phyloP scores from a whole-genome alignment of 1,139 yeast genomes.

The Taphrina populina region DNA sequence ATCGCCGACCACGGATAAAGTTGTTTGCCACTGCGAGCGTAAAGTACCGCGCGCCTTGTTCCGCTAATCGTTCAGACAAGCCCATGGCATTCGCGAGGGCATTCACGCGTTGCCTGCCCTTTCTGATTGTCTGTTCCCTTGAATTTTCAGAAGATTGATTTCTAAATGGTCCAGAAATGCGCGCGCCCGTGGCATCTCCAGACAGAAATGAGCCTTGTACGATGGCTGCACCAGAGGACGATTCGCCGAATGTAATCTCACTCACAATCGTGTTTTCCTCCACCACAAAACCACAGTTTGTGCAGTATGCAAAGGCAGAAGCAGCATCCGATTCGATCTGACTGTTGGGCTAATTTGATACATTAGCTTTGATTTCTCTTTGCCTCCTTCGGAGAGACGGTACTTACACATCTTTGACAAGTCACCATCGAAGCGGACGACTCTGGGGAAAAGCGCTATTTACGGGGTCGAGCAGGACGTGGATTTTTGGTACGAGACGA shows the following conservation, averaged over 20 bases:
- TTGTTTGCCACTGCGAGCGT: slow-evolving; percentile 78
- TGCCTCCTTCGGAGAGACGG: neutral
- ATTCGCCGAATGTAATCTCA: slow-evolving; percentile 91
- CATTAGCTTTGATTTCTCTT: neutral
- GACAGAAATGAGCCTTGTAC: slow-evolving; percentile 94
- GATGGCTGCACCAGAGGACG: slow-evolving; percentile 88
- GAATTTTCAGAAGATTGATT: slow-evolving; percentile 58
- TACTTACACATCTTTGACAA: slow-evolving; percentile 16
- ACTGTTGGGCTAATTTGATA: slow-evolving; percentile 12
- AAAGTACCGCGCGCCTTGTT: slow-evolving; percentile 86
- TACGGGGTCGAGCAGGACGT: too few species aligned
- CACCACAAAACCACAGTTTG: slow-evolving; percentile 76
- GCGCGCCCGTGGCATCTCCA: slow-evolving; percentile 78
- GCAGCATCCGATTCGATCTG: slow-evolving; percentile 28
- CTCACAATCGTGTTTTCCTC: slow-evolving; percentile 94
- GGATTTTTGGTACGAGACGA: too few species aligned
- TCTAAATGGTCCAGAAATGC: slow-evolving; percentile 54
- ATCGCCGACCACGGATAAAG: slow-evolving; percentile 91
- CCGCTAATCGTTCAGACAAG: slow-evolving; percentile 81
- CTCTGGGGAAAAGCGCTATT: too few species aligned
- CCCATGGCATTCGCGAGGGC: slow-evolving; percentile 74
- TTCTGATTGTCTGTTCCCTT: slow-evolving; percentile 67
- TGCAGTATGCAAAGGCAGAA: slow-evolving; percentile 56
- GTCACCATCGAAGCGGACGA: too few species aligned
- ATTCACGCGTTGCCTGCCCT: slow-evolving; percentile 25